Percentiles rank a stretch among this genome's conserved stretches.
Evolutionary conservation across 441 rosid genomes (phyloP).

Genomic region (Melastoma candidum): DNA sequence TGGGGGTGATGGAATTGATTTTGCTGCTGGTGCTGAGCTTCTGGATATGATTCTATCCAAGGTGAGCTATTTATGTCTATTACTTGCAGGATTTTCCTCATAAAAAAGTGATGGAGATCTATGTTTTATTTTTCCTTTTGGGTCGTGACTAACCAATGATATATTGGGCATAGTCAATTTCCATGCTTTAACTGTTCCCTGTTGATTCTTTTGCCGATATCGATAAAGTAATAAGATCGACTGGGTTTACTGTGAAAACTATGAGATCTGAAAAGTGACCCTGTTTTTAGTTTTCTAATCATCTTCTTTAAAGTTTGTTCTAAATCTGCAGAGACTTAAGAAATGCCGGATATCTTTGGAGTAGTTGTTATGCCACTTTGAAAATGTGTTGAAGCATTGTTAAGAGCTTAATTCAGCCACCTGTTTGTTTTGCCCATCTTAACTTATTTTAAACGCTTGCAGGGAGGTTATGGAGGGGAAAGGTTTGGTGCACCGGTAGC

Average conservation of each 20-base stretch:
- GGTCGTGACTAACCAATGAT: background rate
- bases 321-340: background rate
- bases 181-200: too few relatives aligned
- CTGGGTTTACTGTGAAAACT: too few relatives aligned
- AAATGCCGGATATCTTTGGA: background rate
- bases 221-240: too few relatives aligned
- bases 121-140: background rate
- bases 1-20: slow-evolving; percentile 9
- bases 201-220: too few relatives aligned
- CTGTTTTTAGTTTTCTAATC: too few relatives aligned
- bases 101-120: background rate
- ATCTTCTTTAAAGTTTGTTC: background rate
- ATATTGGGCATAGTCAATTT: too few relatives aligned
- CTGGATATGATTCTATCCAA: slow-evolving; percentile 14
- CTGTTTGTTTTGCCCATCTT: too few relatives aligned
- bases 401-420: too few relatives aligned
- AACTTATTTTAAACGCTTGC: background rate
- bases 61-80: slow-evolving; percentile 2
- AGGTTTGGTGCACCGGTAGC: background rate
- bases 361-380: too few relatives aligned
- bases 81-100: background rate
- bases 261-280: too few relatives aligned
- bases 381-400: too few relatives aligned
- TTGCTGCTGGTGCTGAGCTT: slow-evolving; percentile 13
- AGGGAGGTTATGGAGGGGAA: background rate